These are phyloP conservation scores for Penicillium psychrofluorescens DNA, from an alignment of 495 filamentous ascomycete genomes.

Conservation along the genomic window DNA sequence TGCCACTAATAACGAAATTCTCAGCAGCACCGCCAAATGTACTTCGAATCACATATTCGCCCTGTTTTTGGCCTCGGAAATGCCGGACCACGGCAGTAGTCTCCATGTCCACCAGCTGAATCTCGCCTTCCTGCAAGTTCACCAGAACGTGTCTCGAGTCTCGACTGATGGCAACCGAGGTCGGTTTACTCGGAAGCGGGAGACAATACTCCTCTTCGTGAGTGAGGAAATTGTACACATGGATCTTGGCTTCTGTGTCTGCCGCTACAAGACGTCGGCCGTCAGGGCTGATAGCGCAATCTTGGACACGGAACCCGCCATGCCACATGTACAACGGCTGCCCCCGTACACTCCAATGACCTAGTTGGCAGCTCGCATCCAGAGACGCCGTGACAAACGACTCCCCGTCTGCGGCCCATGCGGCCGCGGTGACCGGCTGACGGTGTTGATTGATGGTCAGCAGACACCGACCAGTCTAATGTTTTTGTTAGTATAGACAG, in stretches of 20 bases:
- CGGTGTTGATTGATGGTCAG: slow-evolving; percentile 58
- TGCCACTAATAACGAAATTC: slow-evolving; percentile 84
- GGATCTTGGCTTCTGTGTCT: slow-evolving; percentile 58
- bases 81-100: slow-evolving; percentile 62
- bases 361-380: slow-evolving; percentile 57
- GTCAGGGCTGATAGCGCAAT: slow-evolving; percentile 74
- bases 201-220: slow-evolving; percentile 68
- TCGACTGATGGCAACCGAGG: slow-evolving; percentile 70
- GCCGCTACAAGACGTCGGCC: slow-evolving; percentile 72
- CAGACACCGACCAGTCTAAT: slow-evolving; percentile 63
- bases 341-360: slow-evolving; percentile 53
- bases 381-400: slow-evolving; percentile 77
- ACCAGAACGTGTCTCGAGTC: slow-evolving; percentile 78
- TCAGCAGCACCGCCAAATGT: slow-evolving; percentile 83
- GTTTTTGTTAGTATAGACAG: neutral
- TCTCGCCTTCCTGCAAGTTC: slow-evolving; percentile 66
- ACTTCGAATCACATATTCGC: slow-evolving; percentile 68
- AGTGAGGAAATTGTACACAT: slow-evolving; percentile 75
- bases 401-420: slow-evolving; percentile 74
- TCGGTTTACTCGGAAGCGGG: slow-evolving; percentile 56
- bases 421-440: slow-evolving; percentile 77
- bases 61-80: slow-evolving; percentile 68
- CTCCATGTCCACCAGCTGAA: slow-evolving; percentile 69
- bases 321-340: slow-evolving; percentile 58
- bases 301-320: slow-evolving; percentile 70